These are phyloP conservation scores for Raphanus sativus DNA, from an alignment of 345 rosid genomes.

Conservation along the genomic window DNA sequence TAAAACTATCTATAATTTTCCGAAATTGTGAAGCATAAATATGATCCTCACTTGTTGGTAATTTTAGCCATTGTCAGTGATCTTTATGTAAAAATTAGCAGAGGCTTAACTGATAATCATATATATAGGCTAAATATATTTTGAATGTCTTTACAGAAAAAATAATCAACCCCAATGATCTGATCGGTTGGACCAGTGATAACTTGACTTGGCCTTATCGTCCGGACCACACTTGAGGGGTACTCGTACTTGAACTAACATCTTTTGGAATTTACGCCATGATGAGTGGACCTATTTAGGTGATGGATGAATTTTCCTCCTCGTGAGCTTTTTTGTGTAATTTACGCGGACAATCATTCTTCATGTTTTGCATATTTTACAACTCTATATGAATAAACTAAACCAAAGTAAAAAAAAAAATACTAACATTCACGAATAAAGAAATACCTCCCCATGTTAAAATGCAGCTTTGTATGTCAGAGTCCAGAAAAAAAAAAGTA, in stretches of 20 bases:
- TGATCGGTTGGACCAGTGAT: conserved; percentile 30
- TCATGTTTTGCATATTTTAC: conserved; percentile 15
- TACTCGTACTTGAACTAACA: conserved; percentile 25
- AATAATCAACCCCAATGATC: neutral
- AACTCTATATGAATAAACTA: neutral
- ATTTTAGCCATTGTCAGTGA: neutral
- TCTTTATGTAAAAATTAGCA: neutral
- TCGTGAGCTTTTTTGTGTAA: conserved; percentile 27
- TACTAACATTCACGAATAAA: conserved; percentile 16
- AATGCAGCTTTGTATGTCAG: conserved; percentile 34
- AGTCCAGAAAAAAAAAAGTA: conserved; percentile 20
- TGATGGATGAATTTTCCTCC: conserved; percentile 10
- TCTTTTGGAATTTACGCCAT: conserved; percentile 32
- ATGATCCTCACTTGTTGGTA: neutral
- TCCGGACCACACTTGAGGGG: neutral
- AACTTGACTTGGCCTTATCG: conserved; percentile 18
- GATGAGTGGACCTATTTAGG: conserved; percentile 32
- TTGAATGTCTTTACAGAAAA: neutral
- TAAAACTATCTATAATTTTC: neutral
- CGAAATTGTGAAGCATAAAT: neutral
- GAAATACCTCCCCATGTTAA: conserved; percentile 12
- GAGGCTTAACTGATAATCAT: neutral
- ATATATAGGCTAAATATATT: neutral
- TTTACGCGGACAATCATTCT: conserved; percentile 15
- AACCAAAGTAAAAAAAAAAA: neutral